Percentiles rank a stretch among this genome's conserved stretches.
These are phyloP conservation scores for Pyronema domesticum DNA, from an alignment of 495 filamentous ascomycete genomes.

Conservation along the genomic window DNA sequence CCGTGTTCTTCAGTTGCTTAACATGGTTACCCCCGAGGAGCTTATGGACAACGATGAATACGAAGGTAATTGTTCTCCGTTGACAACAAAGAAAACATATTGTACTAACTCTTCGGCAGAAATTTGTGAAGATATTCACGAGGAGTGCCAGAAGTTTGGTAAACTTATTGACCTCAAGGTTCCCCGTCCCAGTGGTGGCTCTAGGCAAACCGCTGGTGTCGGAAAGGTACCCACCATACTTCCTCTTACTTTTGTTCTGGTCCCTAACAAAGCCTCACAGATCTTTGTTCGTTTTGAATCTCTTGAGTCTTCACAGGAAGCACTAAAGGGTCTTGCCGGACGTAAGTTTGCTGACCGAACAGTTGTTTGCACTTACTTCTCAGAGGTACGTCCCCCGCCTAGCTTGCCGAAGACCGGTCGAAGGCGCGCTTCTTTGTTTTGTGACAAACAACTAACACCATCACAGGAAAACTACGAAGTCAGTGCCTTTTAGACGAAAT, in stretches of 20 bases:
- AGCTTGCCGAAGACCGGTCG: too few species aligned
- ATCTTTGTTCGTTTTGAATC: slow-evolving; percentile 88
- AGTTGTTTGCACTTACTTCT: slow-evolving; percentile 89
- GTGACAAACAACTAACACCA: background rate
- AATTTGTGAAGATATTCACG: slow-evolving; percentile 80
- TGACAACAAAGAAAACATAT: background rate
- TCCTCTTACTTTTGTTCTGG: background rate
- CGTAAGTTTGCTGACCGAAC: slow-evolving; percentile 90
- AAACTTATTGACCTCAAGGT: slow-evolving; percentile 72
- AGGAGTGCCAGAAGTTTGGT: slow-evolving; percentile 85
- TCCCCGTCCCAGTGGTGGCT: slow-evolving; percentile 66
- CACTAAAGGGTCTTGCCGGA: slow-evolving; percentile 70
- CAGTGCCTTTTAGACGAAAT: slow-evolving; percentile 17
- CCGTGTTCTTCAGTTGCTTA: slow-evolving; percentile 76
- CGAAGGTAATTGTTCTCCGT: slow-evolving; percentile 44
- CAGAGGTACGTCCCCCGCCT: slow-evolving; percentile 40
- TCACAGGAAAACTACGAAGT: slow-evolving; percentile 24
- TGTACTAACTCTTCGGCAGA: slow-evolving; percentile 34
- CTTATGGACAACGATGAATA: slow-evolving; percentile 87
- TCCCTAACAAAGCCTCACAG: slow-evolving; percentile 12
- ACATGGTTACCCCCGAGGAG: slow-evolving; percentile 96
- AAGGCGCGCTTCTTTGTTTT: background rate
- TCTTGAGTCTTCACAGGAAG: slow-evolving; percentile 60
- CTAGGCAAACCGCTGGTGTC: slow-evolving; percentile 66
- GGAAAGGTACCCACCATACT: slow-evolving; percentile 39